Evolutionary conservation across 306 rosid species (phyloP), one percentile per base, ranked within the genome.

Genomic region (Comarum palustre): DNA sequence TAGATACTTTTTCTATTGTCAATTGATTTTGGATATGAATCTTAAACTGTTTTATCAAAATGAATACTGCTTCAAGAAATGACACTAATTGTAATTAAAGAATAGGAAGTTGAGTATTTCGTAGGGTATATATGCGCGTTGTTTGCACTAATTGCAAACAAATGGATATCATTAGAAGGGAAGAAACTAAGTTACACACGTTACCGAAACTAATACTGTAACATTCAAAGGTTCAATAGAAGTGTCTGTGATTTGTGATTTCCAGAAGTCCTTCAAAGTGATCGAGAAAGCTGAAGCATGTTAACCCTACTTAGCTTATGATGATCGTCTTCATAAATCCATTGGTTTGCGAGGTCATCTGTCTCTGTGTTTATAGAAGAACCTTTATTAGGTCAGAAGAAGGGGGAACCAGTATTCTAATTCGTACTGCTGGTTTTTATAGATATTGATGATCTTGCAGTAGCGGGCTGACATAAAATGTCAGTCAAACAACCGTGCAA

Each of bases 401-500:
- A 0, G 31, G 61, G 31, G 32, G 62, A 25, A 25, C 32, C 34
- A 60, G 20, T 60, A 60, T 3, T 60, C 4, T 31, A 32, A 16
- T 6, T 36, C 43, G 14, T 32, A 62, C 43, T 36, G 36, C 2
- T 9, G 4, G 16, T 2, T 61, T 60, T 61, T 32, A 8, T 34
- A 34, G 43, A 34, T 16, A 61, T 31, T 61, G 42, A 34, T 34
- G 67, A 19, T 61, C n/a, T 61, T 61, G 43, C 67, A 17, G 65
- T 59, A 6, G 65, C 8, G 41, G 29, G 39, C 45, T 58, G 17
- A 38, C 25, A 34, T 38, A 63, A 17, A 36, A 63, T 62, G 68
- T 38, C 69, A 64, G 69, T 39, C 69, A 64, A 64, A 64, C 69
- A 64, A 64, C 48, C 19, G 69, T 64, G 50, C 31, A 64, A 38